Base-by-base conservation (phyloP, 2,329 filamentous ascomycete genomes). In the Exophiala sideris region DNA sequence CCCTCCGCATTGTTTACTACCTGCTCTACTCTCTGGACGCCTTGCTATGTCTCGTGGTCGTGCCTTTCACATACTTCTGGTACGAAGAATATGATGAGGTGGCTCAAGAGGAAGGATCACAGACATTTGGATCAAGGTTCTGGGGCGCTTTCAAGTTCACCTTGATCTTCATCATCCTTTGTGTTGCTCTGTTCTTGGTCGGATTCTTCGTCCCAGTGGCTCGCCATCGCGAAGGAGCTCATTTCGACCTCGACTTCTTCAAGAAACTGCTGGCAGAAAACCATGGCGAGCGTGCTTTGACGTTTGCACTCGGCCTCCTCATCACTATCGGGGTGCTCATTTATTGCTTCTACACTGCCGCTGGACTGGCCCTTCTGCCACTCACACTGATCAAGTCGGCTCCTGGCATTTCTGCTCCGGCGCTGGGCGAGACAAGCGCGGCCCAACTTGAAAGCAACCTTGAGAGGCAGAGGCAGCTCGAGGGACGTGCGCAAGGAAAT, bases 11-110 rank as follows among this genome's bases (percentile, higher is more conserved):
- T 54, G 87, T 96, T 53, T 99, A 99, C 75, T 97, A 97, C 72
- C 80, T 85, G 0, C 80, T 99, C 0, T 99, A 97, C 75, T 94
- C 89, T 64, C 76, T 96, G 62, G 94, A 99, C 70, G 89, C 91
- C 1, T 70, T 96, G 5, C 82, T 99, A 9, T 99, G 94, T 67
- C 78, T 99, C 42, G 70, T 97, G 14, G 82, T 96, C 41, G 87
- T 97, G 16, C 94, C 94, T 0, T 99, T 99, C 68, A 87, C 91
- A 45, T 99, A 99, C 76, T 99, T 99, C 70, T 96, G 88, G 84
- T 94, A 95, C 67, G 94, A 99, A 70, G 94, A 97, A 71, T 95
- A 95, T 62, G 92, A 96, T 66, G 91, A 96, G 73, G 86, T 92
- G 16, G 91, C 91, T 57, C 81, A 86, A 33, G 89, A 95, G 65